Percentiles rank a stretch among this genome's conserved stretches.
Conservation (phyloP, 2,329 filamentous ascomycete species). For the Pseudogymnoascus sp. region DNA sequence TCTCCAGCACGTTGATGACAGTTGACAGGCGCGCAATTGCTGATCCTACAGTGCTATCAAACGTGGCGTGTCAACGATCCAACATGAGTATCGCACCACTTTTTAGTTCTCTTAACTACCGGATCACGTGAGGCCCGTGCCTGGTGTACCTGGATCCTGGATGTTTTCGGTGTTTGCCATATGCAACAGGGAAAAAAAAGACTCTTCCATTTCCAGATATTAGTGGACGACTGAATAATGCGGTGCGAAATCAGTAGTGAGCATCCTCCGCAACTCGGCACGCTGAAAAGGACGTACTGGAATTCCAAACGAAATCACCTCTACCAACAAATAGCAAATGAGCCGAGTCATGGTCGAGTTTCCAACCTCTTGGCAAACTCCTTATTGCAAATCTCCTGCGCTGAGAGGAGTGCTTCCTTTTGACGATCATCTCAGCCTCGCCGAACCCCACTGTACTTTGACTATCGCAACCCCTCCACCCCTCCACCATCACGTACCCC, state of each 20-base stretch:
- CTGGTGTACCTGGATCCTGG: too few relatives aligned
- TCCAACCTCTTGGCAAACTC: not conserved
- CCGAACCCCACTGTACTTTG: not conserved
- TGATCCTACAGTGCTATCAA: not conserved
- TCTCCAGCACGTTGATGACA: not conserved
- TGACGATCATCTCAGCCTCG: conserved; percentile 6
- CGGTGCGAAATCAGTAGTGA: not conserved
- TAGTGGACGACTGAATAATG: not conserved
- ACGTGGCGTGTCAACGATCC: not conserved
- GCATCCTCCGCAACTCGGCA: not conserved
- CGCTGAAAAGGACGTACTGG: not conserved
- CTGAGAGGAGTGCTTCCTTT: not conserved
- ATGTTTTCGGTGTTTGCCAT: not conserved
- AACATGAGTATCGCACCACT: not conserved
- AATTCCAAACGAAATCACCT: not conserved
- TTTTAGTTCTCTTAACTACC: not conserved
- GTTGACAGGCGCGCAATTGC: not conserved
- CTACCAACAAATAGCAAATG: not conserved
- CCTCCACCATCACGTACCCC: not conserved
- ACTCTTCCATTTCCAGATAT: not conserved
- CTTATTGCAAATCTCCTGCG: not conserved
- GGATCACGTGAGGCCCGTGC: not conserved
- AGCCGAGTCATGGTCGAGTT: conserved; percentile 6
- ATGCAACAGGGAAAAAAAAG: not conserved
- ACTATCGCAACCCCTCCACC: not conserved